A percentile compares a stretch with the other conserved stretches of the same genome.
phyloP scores from a whole-genome alignment of 1,139 yeast species.

The Debaryomycetaceae sp. region DNA sequence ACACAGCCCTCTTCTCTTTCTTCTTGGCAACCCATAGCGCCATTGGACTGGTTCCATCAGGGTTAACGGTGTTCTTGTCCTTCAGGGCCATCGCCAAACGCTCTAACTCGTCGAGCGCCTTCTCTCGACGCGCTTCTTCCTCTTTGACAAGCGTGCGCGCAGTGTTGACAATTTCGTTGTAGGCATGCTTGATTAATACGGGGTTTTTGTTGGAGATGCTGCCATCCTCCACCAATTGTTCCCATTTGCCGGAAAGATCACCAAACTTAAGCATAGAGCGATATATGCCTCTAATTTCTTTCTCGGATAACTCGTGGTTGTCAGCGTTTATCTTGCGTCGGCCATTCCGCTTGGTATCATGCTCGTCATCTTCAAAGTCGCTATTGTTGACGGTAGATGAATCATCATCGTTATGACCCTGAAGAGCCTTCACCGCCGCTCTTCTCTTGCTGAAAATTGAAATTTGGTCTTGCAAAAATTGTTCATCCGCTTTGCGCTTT shows the following conservation, averaged over 20 bases:
- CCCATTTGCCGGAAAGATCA: slow-evolving; percentile 77
- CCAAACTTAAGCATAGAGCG: slow-evolving; percentile 81
- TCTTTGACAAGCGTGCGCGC: slow-evolving; percentile 61
- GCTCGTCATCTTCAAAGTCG: slow-evolving; percentile 33
- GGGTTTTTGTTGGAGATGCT: slow-evolving; percentile 82
- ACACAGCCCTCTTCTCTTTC: slow-evolving; percentile 80
- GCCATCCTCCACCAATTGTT: slow-evolving; percentile 85
- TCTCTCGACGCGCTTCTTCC: slow-evolving; percentile 62
- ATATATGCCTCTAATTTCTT: slow-evolving; percentile 84
- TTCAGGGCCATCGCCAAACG: slow-evolving; percentile 58
- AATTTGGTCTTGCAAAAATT: slow-evolving; percentile 81
- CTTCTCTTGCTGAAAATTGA: slow-evolving; percentile 81
- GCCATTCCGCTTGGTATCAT: slow-evolving; percentile 20
- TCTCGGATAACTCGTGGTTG: slow-evolving; percentile 66
- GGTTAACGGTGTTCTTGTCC: slow-evolving; percentile 30
- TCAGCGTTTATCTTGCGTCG: slow-evolving; percentile 34
- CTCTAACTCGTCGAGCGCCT: slow-evolving; percentile 55
- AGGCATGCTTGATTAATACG: slow-evolving; percentile 73
- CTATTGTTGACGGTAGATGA: slow-evolving; percentile 15
- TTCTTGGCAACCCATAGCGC: slow-evolving; percentile 54
- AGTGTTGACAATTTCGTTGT: slow-evolving; percentile 60
- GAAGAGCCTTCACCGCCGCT: slow-evolving; percentile 61
- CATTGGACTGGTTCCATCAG: slow-evolving; percentile 37
- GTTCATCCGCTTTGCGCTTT: slow-evolving; percentile 79
- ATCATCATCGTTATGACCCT: slow-evolving; percentile 29